phyloP scores from a whole-genome alignment of 371 early-diverging fungal species.

The Mortierella sp. region DNA sequence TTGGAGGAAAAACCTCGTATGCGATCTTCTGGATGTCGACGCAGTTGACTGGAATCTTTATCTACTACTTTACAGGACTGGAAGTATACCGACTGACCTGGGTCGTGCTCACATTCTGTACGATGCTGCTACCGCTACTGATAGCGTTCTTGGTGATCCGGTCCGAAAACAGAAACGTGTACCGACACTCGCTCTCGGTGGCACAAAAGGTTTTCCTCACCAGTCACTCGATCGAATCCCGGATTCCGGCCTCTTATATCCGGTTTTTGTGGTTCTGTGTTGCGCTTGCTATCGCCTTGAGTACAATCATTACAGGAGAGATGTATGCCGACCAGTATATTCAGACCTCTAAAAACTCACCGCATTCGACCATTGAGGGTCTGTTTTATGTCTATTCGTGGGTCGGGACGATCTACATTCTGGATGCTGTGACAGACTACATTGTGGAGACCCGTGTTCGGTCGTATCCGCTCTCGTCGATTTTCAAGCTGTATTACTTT shows the following conservation, averaged over 20 bases:
- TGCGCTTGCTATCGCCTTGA: slow-evolving; percentile 67
- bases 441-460: slow-evolving; percentile 70
- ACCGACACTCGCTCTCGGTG: slow-evolving; percentile 56
- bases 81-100: slow-evolving; percentile 69
- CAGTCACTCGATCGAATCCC: slow-evolving; percentile 58
- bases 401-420: slow-evolving; percentile 72
- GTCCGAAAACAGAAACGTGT: slow-evolving; percentile 58
- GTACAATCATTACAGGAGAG: slow-evolving; percentile 77
- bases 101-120: slow-evolving; percentile 76
- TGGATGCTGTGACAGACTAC: slow-evolving; percentile 72
- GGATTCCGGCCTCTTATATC: slow-evolving; percentile 74
- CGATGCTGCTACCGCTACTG: slow-evolving; percentile 73
- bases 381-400: slow-evolving; percentile 79
- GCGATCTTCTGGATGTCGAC: slow-evolving; percentile 73
- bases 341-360: slow-evolving; percentile 49
- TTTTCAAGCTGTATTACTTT: slow-evolving; percentile 77
- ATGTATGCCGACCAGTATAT: slow-evolving; percentile 71
- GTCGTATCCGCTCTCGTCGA: slow-evolving; percentile 73
- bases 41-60: slow-evolving; percentile 63
- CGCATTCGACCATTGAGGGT: slow-evolving; percentile 68
- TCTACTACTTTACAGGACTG: slow-evolving; percentile 60
- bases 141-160: slow-evolving; percentile 72
- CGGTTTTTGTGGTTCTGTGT: slow-evolving; percentile 82
- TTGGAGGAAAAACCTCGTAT: slow-evolving; percentile 70
- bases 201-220: slow-evolving; percentile 57